Evolutionary conservation across 306 rosid genomes (phyloP).

Genomic region (Ziziphus jujuba): DNA sequence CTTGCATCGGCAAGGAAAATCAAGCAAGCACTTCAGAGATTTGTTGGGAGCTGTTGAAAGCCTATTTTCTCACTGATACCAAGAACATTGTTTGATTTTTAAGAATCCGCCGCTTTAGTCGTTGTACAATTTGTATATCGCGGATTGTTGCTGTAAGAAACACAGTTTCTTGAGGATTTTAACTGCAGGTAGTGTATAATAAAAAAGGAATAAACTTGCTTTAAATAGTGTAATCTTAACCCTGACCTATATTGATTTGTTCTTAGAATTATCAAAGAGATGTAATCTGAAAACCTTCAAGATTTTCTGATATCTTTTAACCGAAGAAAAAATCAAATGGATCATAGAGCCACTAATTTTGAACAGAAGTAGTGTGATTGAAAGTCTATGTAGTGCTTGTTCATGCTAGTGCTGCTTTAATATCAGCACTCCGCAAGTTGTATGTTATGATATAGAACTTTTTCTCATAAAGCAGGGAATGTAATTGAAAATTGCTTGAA

Average conservation of each 20-base stretch:
- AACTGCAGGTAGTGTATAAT: slow-evolving; percentile 15
- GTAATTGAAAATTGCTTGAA: no score
- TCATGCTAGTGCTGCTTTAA: no score
- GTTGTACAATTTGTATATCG: slow-evolving; percentile 3
- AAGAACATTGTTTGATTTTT: not conserved
- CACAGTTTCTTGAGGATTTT: slow-evolving; percentile 17
- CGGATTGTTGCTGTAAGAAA: slow-evolving; percentile 13
- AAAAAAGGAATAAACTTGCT: not conserved
- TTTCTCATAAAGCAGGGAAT: no score
- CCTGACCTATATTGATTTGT: not conserved
- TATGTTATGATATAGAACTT: no score
- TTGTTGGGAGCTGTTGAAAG: slow-evolving; percentile 26
- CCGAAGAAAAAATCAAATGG: not conserved
- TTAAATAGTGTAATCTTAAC: slow-evolving; percentile 6
- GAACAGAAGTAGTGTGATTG: not conserved
- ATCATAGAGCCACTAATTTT: not conserved
- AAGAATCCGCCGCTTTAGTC: not conserved
- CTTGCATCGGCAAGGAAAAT: slow-evolving; percentile 28
- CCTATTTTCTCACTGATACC: slow-evolving; percentile 3
- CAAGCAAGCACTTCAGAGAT: slow-evolving; percentile 33
- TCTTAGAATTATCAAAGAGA: not conserved
- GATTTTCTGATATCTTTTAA: not conserved
- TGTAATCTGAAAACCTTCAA: not conserved
- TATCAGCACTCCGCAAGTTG: no score
- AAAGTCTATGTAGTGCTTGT: not conserved